phyloP scores from a whole-genome alignment of 345 rosid species.

The Corymbia maculata region DNA sequence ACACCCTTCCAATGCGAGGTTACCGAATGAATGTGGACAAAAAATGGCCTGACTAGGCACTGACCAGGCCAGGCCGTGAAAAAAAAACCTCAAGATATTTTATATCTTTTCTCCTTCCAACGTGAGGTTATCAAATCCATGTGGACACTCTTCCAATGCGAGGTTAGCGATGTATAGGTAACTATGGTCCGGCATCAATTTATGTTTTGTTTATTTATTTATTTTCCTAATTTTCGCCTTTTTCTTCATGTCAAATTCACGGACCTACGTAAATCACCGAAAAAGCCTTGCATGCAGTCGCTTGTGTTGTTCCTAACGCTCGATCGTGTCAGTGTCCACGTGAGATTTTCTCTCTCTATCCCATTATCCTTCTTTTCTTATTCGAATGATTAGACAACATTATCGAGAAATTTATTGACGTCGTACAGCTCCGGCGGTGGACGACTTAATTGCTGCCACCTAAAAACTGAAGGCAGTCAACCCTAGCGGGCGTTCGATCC shows the following conservation, averaged over 20 bases:
- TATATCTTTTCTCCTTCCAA: no score
- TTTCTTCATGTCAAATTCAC: neutral
- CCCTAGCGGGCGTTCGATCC: neutral
- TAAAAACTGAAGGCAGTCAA: neutral
- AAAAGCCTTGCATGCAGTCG: neutral
- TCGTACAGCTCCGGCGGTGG: neutral
- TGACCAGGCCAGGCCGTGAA: no score
- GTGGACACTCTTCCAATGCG: no score
- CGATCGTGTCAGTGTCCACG: neutral
- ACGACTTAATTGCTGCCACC: neutral
- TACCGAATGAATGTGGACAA: no score
- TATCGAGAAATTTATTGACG: neutral
- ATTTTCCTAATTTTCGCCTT: neutral
- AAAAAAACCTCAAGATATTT: no score
- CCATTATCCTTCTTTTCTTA: neutral
- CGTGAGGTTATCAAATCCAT: no score
- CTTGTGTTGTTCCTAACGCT: neutral
- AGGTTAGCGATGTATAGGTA: no score
- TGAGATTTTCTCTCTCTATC: neutral
- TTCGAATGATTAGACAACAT: neutral
- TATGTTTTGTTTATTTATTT: neutral
- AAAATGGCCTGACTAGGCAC: no score
- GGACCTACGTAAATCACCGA: neutral
- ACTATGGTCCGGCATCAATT: no score
- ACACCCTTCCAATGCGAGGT: no score